Conservation (phyloP, 306 rosid genomes). For the Corylus heterophylla region DNA sequence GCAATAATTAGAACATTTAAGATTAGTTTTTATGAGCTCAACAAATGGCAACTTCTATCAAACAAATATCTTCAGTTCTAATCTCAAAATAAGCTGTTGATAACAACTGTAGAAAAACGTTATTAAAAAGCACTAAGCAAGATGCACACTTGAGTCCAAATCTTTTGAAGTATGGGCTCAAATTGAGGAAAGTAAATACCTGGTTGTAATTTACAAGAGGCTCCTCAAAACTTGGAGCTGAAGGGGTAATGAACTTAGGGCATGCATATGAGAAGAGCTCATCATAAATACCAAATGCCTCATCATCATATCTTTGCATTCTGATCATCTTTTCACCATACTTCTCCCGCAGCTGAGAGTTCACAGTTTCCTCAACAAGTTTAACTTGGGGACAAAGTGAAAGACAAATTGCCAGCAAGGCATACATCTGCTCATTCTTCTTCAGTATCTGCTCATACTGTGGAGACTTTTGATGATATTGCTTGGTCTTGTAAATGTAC, state of each 20-base stretch:
- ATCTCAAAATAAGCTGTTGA: background rate
- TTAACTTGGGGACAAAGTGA: slow-evolving; percentile 90
- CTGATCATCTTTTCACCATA: slow-evolving; percentile 95
- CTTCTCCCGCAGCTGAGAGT: slow-evolving; percentile 87
- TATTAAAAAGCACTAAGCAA: background rate
- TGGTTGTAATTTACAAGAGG: slow-evolving; percentile 93
- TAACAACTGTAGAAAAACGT: background rate
- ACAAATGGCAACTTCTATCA: background rate
- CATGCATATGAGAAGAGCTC: slow-evolving; percentile 99
- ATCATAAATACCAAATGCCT: slow-evolving; percentile 91
- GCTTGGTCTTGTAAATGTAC: slow-evolving; percentile 75
- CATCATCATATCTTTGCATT: slow-evolving; percentile 93
- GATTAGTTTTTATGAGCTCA: background rate
- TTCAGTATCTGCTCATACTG: slow-evolving; percentile 95
- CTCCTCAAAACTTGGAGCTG: slow-evolving; percentile 96
- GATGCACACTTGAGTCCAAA: slow-evolving; percentile 7
- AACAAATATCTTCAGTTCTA: background rate
- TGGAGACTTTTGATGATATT: slow-evolving; percentile 85
- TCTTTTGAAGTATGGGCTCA: background rate
- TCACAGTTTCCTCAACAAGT: slow-evolving; percentile 91
- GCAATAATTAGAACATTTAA: background rate
- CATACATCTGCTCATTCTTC: slow-evolving; percentile 99
- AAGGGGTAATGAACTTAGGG: slow-evolving; percentile 95
- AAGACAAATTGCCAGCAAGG: slow-evolving; percentile 86
- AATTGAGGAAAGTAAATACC: slow-evolving; percentile 43